phyloP scores from a whole-genome alignment of 441 rosid species.

The Brassica hybrid region DNA sequence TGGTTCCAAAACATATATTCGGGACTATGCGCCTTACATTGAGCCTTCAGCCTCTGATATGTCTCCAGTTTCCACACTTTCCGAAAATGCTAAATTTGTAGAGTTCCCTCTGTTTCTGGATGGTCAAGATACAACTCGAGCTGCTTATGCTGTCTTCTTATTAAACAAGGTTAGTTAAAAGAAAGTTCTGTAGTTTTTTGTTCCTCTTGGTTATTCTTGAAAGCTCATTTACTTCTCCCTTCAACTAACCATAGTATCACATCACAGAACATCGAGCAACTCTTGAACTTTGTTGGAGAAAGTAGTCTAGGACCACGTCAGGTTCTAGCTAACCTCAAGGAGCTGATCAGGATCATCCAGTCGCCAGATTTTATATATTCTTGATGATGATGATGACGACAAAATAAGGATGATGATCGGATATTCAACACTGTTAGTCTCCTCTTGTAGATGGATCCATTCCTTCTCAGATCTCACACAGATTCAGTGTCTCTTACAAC shows the following conservation, averaged over 20 bases:
- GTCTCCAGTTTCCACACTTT: conserved; percentile 42
- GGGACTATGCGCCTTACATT: conserved; percentile 71
- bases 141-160: conserved; percentile 95
- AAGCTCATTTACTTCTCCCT: neutral
- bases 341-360: conserved; percentile 73
- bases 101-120: conserved; percentile 93
- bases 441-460: conserved; percentile 29
- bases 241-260: conserved; percentile 14
- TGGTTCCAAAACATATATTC: conserved; percentile 78
- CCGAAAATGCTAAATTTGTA: conserved; percentile 51
- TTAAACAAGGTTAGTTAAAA: conserved; percentile 77
- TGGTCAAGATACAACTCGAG: conserved; percentile 97
- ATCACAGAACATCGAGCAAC: conserved; percentile 92
- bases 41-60: conserved; percentile 65
- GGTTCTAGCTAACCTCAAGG: conserved; percentile 91
- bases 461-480: conserved; percentile 22
- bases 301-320: conserved; percentile 92
- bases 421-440: conserved; percentile 20
- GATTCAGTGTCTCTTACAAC: conserved; percentile 6
- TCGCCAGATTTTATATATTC: conserved; percentile 72
- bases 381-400: conserved; percentile 41
- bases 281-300: conserved; percentile 77
- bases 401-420: neutral
- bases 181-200: neutral
- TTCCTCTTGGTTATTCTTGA: conserved; percentile 24